Evolutionary conservation across 2,329 filamentous ascomycete species (phyloP).

Genomic region (Aspergillus sp.): DNA sequence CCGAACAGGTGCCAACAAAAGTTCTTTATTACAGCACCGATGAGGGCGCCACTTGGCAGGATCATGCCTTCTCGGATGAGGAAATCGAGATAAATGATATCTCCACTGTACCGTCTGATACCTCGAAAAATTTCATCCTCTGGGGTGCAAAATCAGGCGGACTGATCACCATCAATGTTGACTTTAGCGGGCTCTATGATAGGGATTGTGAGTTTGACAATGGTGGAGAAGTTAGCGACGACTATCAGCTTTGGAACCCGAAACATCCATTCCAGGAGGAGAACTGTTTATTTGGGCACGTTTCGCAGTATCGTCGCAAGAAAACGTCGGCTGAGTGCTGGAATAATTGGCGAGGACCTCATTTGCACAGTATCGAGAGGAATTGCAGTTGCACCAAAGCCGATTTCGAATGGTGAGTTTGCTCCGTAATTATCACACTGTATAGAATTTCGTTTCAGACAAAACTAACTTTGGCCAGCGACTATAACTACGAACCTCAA

Average conservation of each 20-base stretch:
- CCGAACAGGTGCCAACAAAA: conserved; percentile 67
- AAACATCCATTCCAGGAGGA: conserved; percentile 75
- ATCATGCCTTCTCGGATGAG: conserved; percentile 70
- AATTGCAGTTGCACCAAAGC: conserved; percentile 81
- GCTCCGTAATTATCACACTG: neutral
- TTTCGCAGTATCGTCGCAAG: conserved; percentile 88
- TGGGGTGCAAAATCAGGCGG: conserved; percentile 66
- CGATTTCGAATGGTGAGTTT: conserved; percentile 85
- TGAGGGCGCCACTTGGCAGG: conserved; percentile 75
- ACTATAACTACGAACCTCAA: conserved; percentile 88
- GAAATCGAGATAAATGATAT: conserved; percentile 76
- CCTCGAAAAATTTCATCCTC: conserved; percentile 84
- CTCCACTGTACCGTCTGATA: conserved; percentile 84
- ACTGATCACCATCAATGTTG: conserved; percentile 75
- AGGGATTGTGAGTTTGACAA: conserved; percentile 69
- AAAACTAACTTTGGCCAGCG: conserved; percentile 52
- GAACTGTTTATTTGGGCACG: conserved; percentile 89
- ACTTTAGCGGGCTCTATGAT: conserved; percentile 80
- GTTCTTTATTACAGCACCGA: conserved; percentile 74
- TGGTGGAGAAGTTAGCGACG: conserved; percentile 53
- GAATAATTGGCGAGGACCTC: conserved; percentile 71
- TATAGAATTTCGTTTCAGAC: neutral
- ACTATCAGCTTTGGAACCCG: conserved; percentile 88
- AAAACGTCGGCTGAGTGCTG: conserved; percentile 75
- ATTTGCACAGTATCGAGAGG: conserved; percentile 66